Evolutionary conservation across 768 basidiomycete genomes (phyloP), one percentile per base, ranked within the genome.

Genomic region (Tricholoma sp.): DNA sequence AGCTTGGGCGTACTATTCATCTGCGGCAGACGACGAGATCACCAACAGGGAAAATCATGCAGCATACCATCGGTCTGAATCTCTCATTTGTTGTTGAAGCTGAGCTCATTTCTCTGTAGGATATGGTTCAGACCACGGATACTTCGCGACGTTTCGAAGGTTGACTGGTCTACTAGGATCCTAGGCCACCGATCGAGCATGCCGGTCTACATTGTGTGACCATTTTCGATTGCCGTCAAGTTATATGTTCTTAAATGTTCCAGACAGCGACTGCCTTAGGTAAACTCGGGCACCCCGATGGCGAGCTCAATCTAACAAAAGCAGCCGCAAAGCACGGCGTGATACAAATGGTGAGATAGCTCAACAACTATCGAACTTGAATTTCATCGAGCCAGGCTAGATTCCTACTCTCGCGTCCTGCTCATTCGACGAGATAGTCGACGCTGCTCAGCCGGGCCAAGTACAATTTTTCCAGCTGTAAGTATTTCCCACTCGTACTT

Each of bases 1-100:
- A 68, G 92, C 92, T 0, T 98, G 95, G 95, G 95, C 94, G 5
- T 95, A 95, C 69, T 95, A 98, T 66, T 93, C 90, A 0, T 94
- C 92, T n/a, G 95, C 94, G 16, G 86, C 96, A 6, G 96, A 98
- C 67, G 95, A 98, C 63, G 94, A 97, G 71, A 91, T 94, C 46
- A 94, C 93, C 29, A 76, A 81, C 58, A 80, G 94, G 50, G 94
- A 96, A 71, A 97, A 97, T 64, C 92, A 91, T 59, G 79, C 85
- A 52, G 95, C 94, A 2, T 98, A 88, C 67, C 95, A 98, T 63
- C 81, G 95, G 91, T 88, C 58, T 52, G 59, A 58, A 18, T 11
- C 1, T 41, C 35, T 29, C 34, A 45, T 32, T 31, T 29, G 16
- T 54, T 18, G 21, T 6, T 47, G 24, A 27, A 7, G 22, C 24